These are phyloP conservation scores for Sporopachydermia lactativora DNA, from an alignment of 805 yeast species.

Conservation along the genomic window DNA sequence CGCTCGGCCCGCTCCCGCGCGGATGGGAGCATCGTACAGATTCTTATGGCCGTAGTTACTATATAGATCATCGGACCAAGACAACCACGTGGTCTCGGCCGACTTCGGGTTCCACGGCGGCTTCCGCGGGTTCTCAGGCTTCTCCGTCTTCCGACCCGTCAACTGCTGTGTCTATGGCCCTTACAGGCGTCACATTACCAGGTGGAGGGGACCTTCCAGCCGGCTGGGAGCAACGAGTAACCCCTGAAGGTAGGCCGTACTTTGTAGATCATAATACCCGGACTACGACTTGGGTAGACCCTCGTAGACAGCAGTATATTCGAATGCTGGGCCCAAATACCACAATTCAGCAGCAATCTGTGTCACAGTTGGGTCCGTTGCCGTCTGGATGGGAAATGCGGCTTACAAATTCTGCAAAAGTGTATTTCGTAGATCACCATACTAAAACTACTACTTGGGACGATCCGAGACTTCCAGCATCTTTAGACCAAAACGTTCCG, in stretches of 20 bases:
- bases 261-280: slow-evolving; percentile 99
- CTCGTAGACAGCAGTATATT: slow-evolving; percentile 96
- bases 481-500: slow-evolving; percentile 95
- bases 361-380: slow-evolving; percentile 94
- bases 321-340: slow-evolving; percentile 80
- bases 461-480: slow-evolving; percentile 96
- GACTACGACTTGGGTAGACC: slow-evolving; percentile 99
- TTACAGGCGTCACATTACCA: slow-evolving; percentile 81
- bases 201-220: slow-evolving; percentile 95
- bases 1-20: not conserved
- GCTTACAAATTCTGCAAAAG: slow-evolving; percentile 95
- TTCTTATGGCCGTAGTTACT: not conserved
- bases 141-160: too few relatives aligned
- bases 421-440: slow-evolving; percentile 96
- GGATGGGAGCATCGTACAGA: slow-evolving; percentile 1
- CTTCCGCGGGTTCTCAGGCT: too few relatives aligned
- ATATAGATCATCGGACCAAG: not conserved
- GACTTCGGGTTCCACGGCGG: too few relatives aligned
- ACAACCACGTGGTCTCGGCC: not conserved
- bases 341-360: slow-evolving; percentile 95
- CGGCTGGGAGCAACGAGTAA: slow-evolving; percentile 98
- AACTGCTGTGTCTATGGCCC: slow-evolving; percentile 29
- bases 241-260: slow-evolving; percentile 97
- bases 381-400: slow-evolving; percentile 99
- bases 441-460: slow-evolving; percentile 99